Percentiles rank a stretch among this genome's conserved stretches.
Evolutionary conservation across 2,329 filamentous ascomycete genomes (phyloP).

Genomic region (Juglanconis sp.): DNA sequence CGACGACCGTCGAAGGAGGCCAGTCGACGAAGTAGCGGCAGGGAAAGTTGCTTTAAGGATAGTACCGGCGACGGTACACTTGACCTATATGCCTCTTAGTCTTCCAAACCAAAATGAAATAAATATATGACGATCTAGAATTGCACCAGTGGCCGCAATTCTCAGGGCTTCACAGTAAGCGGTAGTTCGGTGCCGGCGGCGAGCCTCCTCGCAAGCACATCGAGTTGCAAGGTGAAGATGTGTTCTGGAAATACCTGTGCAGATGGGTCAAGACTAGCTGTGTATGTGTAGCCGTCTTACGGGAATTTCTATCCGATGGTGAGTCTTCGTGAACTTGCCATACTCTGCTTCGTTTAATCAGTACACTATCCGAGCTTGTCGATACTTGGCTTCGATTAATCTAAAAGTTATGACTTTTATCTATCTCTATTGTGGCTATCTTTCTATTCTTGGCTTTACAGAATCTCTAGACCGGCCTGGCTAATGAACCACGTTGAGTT

Average conservation of each 20-base stretch:
- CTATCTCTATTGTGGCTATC: neutral
- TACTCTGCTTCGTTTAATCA: no score
- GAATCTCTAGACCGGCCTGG: neutral
- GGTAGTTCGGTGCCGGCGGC: neutral
- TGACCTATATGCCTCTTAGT: neutral
- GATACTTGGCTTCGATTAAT: neutral
- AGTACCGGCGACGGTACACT: neutral
- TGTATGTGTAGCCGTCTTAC: neutral
- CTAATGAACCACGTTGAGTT: constrained; percentile 8
- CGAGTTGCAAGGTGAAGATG: neutral
- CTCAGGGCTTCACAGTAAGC: neutral
- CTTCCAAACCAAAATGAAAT: neutral
- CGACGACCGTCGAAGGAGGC: neutral
- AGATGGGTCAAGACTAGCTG: neutral
- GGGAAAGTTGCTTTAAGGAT: neutral
- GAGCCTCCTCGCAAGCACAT: neutral
- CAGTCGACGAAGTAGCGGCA: neutral
- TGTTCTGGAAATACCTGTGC: constrained; percentile 3
- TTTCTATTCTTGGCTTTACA: neutral
- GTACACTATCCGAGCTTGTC: no score
- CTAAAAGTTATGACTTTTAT: neutral
- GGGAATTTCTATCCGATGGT: no score
- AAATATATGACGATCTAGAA: constrained; percentile 4
- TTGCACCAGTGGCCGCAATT: neutral
- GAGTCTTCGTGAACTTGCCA: no score